Percentiles rank a stretch among this genome's conserved stretches.
These are phyloP conservation scores for Aspergillus leporis DNA, from an alignment of 495 filamentous ascomycete genomes.

Conservation along the genomic window DNA sequence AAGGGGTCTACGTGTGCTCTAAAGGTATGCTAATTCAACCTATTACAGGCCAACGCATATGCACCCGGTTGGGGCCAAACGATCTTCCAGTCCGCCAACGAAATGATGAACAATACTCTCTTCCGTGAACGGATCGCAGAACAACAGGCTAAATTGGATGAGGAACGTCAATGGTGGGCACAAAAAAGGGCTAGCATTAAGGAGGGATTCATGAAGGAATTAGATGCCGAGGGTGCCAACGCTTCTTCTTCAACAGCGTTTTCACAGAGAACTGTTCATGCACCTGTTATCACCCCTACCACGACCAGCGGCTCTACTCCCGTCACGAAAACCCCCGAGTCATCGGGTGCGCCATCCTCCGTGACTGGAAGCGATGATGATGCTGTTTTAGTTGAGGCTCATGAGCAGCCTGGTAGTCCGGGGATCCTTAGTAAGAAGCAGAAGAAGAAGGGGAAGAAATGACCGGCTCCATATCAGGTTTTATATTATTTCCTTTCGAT, in stretches of 20 bases:
- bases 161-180: constrained; percentile 88
- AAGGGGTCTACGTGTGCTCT: not conserved
- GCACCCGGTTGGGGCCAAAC: constrained; percentile 82
- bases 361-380: constrained; percentile 72
- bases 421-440: constrained; percentile 50
- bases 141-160: constrained; percentile 63
- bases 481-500: not conserved
- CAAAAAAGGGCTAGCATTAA: constrained; percentile 75
- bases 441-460: constrained; percentile 84
- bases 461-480: constrained; percentile 21
- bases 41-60: constrained; percentile 79
- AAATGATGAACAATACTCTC: constrained; percentile 70
- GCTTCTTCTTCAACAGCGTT: constrained; percentile 23
- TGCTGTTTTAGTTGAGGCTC: constrained; percentile 77
- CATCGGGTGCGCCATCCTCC: constrained; percentile 22
- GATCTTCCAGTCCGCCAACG: constrained; percentile 93
- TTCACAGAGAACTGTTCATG: constrained; percentile 5
- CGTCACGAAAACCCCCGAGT: constrained; percentile 15
- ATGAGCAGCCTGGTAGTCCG: constrained; percentile 51
- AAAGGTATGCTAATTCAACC: not conserved
- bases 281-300: constrained; percentile 20
- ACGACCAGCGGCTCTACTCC: constrained; percentile 13
- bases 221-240: constrained; percentile 53
- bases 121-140: constrained; percentile 61
- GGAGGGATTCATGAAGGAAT: constrained; percentile 80